Conservation (phyloP, 495 filamentous ascomycete species). For the Tetracladium marchalianum region DNA sequence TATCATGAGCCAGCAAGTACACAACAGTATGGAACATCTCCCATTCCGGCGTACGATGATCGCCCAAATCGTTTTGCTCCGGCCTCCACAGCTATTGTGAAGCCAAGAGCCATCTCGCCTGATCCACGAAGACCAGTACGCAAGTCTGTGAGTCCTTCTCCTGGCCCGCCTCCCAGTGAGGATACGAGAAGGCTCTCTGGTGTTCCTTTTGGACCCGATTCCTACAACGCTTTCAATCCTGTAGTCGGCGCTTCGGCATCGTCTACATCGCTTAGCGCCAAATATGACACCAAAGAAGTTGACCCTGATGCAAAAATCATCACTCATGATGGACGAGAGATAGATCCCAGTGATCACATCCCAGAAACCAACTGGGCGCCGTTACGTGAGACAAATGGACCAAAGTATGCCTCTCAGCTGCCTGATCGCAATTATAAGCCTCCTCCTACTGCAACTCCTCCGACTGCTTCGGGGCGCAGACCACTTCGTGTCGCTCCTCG, state of each 20-base stretch:
- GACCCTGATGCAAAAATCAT: slow-evolving; percentile 55
- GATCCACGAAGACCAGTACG: slow-evolving; percentile 52
- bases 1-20: slow-evolving; percentile 9
- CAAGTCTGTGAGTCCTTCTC: slow-evolving; percentile 67
- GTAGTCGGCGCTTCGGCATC: slow-evolving; percentile 24
- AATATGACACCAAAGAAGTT: slow-evolving; percentile 13
- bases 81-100: slow-evolving; percentile 19
- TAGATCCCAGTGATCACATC: slow-evolving; percentile 90
- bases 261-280: slow-evolving; percentile 14
- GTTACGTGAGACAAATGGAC: slow-evolving; percentile 72
- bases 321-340: slow-evolving; percentile 71
- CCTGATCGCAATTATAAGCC: slow-evolving; percentile 34
- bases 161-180: slow-evolving; percentile 38
- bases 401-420: slow-evolving; percentile 33
- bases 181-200: slow-evolving; percentile 45
- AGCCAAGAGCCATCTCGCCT: slow-evolving; percentile 47
- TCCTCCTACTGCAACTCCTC: slow-evolving; percentile 36
- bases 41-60: slow-evolving; percentile 15
- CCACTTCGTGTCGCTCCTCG: slow-evolving; percentile 16
- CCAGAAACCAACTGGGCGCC: slow-evolving; percentile 88
- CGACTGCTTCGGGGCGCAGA: slow-evolving; percentile 22
- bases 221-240: slow-evolving; percentile 70
- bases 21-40: slow-evolving; percentile 5
- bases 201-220: slow-evolving; percentile 82
- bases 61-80: slow-evolving; percentile 12